phyloP scores from a whole-genome alignment of 2,329 filamentous ascomycete genomes.

The Venturia nashicola region DNA sequence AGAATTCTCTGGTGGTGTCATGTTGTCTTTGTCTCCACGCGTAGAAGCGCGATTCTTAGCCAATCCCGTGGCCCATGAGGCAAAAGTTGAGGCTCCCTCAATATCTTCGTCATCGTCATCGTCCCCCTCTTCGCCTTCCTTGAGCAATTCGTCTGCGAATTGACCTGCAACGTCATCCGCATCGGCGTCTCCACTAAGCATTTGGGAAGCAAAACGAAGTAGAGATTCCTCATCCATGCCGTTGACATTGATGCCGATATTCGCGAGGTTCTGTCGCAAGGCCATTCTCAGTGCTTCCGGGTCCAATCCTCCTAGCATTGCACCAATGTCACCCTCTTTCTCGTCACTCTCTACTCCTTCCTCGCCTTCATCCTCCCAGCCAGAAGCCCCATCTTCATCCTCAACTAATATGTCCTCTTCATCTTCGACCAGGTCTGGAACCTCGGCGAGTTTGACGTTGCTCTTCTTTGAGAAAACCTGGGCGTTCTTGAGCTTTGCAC shows the following conservation, averaged over 20 bases:
- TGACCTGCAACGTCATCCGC: conserved; percentile 7
- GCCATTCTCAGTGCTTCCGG: conserved; percentile 9
- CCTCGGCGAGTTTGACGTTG: conserved; percentile 3
- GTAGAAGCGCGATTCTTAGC: neutral
- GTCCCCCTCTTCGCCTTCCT: neutral
- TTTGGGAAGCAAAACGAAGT: conserved; percentile 1
- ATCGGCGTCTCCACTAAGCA: conserved; percentile 8
- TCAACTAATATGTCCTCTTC: conserved; percentile 1
- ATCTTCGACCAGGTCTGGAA: conserved; percentile 5
- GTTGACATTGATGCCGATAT: neutral
- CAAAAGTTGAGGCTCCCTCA: neutral
- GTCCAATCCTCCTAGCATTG: conserved; percentile 5
- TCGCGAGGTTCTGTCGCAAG: conserved; percentile 4
- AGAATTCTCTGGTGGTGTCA: neutral
- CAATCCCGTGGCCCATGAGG: neutral
- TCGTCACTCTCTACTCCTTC: neutral
- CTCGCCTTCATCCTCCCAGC: conserved; percentile 5
- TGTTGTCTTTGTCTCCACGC: neutral
- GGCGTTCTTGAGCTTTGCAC: conserved; percentile 20
- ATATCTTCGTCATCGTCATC: neutral
- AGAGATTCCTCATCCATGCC: conserved; percentile 8
- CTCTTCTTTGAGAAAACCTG: neutral
- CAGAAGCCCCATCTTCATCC: conserved; percentile 3
- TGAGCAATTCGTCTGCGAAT: conserved; percentile 8
- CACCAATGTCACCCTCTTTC: conserved; percentile 4